A percentile compares a stretch with the other conserved stretches of the same genome.
Conservation (phyloP, 2,329 filamentous ascomycete species). For the Fusarium decemcellulare region DNA sequence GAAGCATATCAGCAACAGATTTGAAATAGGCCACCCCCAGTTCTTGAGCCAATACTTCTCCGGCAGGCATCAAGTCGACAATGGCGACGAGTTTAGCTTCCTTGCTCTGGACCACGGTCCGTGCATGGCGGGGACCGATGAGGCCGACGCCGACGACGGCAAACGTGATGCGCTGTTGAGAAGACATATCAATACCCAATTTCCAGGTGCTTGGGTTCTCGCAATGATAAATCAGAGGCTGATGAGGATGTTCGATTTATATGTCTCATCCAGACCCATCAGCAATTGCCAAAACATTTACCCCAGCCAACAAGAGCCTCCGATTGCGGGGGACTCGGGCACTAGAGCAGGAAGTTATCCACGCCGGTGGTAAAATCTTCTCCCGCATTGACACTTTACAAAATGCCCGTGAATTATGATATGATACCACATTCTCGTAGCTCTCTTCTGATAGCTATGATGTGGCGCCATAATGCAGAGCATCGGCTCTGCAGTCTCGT, state of each 20-base stretch:
- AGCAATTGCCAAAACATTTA: conserved; percentile 30
- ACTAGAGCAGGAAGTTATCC: neutral
- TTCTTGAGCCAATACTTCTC: conserved; percentile 37
- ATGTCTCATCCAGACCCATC: neutral
- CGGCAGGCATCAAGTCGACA: conserved; percentile 47
- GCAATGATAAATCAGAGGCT: no score
- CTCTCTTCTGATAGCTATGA: no score
- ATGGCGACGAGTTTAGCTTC: conserved; percentile 46
- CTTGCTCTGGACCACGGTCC: conserved; percentile 41
- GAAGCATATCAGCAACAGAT: conserved; percentile 59
- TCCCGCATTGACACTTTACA: neutral
- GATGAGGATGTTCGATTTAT: no score
- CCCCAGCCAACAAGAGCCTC: neutral
- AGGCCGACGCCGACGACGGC: conserved; percentile 50
- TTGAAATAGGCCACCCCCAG: conserved; percentile 41
- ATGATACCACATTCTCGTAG: no score
- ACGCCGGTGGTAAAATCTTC: conserved; percentile 13
- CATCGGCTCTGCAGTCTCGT: no score
- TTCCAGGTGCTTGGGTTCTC: no score
- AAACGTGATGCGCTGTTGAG: conserved; percentile 21
- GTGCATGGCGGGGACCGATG: conserved; percentile 51
- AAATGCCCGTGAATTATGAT: no score
- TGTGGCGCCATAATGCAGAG: no score
- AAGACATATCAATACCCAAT: no score
- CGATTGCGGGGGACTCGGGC: conserved; percentile 5